Evolutionary conservation across 179 eudicot species (phyloP), one percentile per base, ranked within the genome.

Genomic region (Sideroxylon spinosum): DNA sequence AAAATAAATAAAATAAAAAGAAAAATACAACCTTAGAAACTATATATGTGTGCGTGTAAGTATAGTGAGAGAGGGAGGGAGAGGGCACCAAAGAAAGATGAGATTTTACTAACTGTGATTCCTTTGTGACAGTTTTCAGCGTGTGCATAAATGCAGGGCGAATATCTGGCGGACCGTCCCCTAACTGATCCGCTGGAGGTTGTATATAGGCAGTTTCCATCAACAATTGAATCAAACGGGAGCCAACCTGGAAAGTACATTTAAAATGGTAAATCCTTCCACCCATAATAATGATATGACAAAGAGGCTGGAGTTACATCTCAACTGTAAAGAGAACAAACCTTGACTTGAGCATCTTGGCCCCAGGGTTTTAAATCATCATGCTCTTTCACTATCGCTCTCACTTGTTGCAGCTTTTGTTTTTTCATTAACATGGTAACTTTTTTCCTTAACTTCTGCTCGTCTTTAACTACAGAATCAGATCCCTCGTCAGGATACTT

Each of bases 131-230:
- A 84, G 88, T 89, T 84, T 73, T 90, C 65, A 89, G 81, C 19
- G 86, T 71, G 84, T 95, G 98, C 75, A 84, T 70, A 87, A 95
- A 95, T 49, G 98, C 98, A 80, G 98, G 98, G 29, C 98, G 90
- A 80, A 95, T 73, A 84, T 95, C 92, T 26, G 93, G 97, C 44
- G 92, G 87, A 78, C 85, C 90, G 77, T 89, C 90, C 75, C 88
- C 97, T 71, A 84, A 63, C 74, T 93, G 97, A 80, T 88, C 90
- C 57, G 84, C 81, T 73, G 97, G 97, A 85, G 97, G 91, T 81
- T 91, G 98, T 83, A 93, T 87, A 79, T 88, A 91, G 64, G 98
- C 98, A 63, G 97, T 91, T 80, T 91, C 87, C 78, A 89, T 84
- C 76, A 95, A 86, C 82, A 93, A 80, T 81, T 95, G 93, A 73